Base-by-base conservation (phyloP, 495 filamentous ascomycete species). In the Podospora pseudocomata region DNA sequence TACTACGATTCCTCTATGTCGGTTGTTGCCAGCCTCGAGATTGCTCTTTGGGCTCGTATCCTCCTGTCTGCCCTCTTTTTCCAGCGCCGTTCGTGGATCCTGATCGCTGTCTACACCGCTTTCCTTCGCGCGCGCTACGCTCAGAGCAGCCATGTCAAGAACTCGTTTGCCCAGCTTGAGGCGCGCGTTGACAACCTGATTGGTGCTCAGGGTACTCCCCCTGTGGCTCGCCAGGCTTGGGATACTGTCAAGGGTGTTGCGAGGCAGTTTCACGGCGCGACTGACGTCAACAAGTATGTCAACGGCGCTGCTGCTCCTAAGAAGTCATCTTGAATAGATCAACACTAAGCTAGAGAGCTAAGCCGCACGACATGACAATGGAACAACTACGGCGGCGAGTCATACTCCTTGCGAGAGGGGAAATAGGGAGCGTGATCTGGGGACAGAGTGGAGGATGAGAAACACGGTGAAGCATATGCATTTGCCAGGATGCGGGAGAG, bases 1-100 rank as follows among this genome's bases (percentile, higher is more conserved):
- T 97, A 98, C 85, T 98, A 98, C 75, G 96, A 98, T 77, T 80
- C 86, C 60, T 89, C 89, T 72, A 95, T 95, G 92, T 90, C 89
- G 69, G 84, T 94, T 34, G 92, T 95, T 34, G 87, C 91, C 18
- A 77, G 79, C 39, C 86, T 95, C 34, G 92, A 95, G 78, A 88
- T 95, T 66, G 76, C 85, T 26, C 87, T 98, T 66, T 93, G 93
- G 87, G 82, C 90, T 79, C 93, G 96, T 74, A 77, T 99, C 65
- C 78, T 94, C 64, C 79, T 91, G 20, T 88, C 90, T 44, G 91
- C 90, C 63, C 79, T 98, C 65, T 84, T 93, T 68, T 97, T 97
- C 86, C 87, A 87, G 81, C 91, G 90, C 78, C 90, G 93, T 66
- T 93, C 91, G 76, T 97, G 94, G 92, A 86, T 97, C 76, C 83